A percentile compares a stretch with the other conserved stretches of the same genome.
Conservation (phyloP, 495 filamentous ascomycete genomes). For the Neurospora tetrasperma region DNA sequence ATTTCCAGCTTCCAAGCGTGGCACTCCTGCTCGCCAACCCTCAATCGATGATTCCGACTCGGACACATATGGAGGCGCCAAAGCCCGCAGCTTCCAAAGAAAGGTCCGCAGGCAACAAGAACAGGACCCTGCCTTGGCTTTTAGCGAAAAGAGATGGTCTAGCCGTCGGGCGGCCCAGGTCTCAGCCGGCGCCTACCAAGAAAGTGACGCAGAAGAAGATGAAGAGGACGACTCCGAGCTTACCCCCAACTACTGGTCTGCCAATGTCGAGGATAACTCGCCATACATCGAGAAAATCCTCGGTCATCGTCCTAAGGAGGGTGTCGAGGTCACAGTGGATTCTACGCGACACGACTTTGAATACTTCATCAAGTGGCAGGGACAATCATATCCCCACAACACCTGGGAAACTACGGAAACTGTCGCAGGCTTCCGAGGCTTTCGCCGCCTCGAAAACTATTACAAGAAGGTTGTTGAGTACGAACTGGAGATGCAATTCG, state of each 20-base stretch:
- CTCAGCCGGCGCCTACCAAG: constrained; percentile 79
- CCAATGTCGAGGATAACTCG: constrained; percentile 53
- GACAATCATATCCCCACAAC: constrained; percentile 84
- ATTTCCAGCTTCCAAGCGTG: constrained; percentile 53
- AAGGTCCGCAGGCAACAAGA: constrained; percentile 60
- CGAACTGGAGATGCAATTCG: constrained; percentile 58
- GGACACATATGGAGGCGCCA: constrained; percentile 67
- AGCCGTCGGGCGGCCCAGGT: constrained; percentile 77
- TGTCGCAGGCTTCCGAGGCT: constrained; percentile 53
- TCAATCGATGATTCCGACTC: constrained; percentile 54
- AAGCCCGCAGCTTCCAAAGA: constrained; percentile 54
- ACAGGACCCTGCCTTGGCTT: constrained; percentile 45
- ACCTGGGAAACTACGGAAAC: constrained; percentile 79
- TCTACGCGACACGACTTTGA: constrained; percentile 72
- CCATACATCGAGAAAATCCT: constrained; percentile 84
- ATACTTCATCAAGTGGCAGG: constrained; percentile 97
- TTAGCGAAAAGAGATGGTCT: constrained; percentile 78
- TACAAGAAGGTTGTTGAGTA: constrained; percentile 68
- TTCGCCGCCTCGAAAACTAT: constrained; percentile 87
- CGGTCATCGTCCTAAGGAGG: constrained; percentile 71
- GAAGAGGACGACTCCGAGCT: constrained; percentile 55
- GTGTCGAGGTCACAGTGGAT: constrained; percentile 45
- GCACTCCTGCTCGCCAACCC: constrained; percentile 48
- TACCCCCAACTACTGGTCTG: constrained; percentile 53
- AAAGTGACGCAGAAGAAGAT: constrained; percentile 54